A percentile compares a stretch with the other conserved stretches of the same genome.
Conservation (phyloP, 2,329 filamentous ascomycete genomes). For the Trichoderma asperellum region DNA sequence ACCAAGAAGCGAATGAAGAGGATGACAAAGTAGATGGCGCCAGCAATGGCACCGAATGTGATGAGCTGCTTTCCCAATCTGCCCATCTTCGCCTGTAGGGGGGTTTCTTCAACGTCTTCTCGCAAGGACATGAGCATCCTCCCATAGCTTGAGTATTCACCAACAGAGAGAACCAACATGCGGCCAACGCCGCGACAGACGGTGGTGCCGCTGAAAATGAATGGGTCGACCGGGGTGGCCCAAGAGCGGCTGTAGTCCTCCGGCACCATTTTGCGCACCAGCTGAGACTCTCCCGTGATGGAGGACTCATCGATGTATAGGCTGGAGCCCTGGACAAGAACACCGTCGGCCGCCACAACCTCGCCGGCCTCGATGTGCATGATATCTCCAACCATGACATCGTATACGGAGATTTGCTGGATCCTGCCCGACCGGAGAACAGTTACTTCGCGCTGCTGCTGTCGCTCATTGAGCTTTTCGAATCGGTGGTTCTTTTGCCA, state of each 20-base stretch:
- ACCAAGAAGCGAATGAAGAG: slow-evolving; percentile 48
- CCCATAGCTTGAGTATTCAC: slow-evolving; percentile 74
- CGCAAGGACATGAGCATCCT: slow-evolving; percentile 79
- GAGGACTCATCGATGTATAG: slow-evolving; percentile 74
- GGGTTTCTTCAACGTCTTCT: slow-evolving; percentile 77
- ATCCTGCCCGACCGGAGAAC: slow-evolving; percentile 75
- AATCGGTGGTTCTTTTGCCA: slow-evolving; percentile 84
- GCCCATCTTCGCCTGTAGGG: slow-evolving; percentile 77
- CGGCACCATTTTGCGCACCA: slow-evolving; percentile 65
- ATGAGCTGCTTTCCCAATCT: slow-evolving; percentile 75
- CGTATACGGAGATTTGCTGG: slow-evolving; percentile 69
- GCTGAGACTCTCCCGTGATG: slow-evolving; percentile 74
- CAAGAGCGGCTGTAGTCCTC: slow-evolving; percentile 64
- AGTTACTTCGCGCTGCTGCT: slow-evolving; percentile 74
- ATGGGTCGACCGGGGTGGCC: slow-evolving; percentile 65
- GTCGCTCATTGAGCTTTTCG: slow-evolving; percentile 78
- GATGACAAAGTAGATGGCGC: slow-evolving; percentile 48
- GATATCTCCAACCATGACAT: slow-evolving; percentile 74
- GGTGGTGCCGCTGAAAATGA: slow-evolving; percentile 79
- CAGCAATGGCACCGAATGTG: slow-evolving; percentile 47
- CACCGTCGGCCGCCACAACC: slow-evolving; percentile 70
- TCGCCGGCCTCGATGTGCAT: slow-evolving; percentile 75
- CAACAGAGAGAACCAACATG: slow-evolving; percentile 75
- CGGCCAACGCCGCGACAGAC: slow-evolving; percentile 75
- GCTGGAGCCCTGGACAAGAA: slow-evolving; percentile 61